phyloP scores from a whole-genome alignment of 140 eudicot genomes.

The Erigeron philadelphicus region DNA sequence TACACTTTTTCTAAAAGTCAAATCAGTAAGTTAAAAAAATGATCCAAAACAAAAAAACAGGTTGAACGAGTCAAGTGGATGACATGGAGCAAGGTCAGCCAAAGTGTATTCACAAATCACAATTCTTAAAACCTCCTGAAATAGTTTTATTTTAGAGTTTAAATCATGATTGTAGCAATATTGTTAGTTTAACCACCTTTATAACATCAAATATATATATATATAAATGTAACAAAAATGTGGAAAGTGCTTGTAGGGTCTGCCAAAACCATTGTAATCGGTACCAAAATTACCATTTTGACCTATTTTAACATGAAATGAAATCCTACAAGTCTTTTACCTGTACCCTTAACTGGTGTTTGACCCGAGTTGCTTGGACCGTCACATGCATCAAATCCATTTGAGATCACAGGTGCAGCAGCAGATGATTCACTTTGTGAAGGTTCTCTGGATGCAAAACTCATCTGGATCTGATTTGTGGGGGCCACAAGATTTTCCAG shows the following conservation, averaged over 20 bases:
- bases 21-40: not conserved
- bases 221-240: not conserved
- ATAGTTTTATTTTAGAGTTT: not conserved
- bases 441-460: conserved; percentile 49
- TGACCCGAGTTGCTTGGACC: conserved; percentile 62
- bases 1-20: not conserved
- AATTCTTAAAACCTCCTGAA: conserved; percentile 1
- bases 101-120: not conserved
- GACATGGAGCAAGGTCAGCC: not conserved
- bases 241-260: not conserved
- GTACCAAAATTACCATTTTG: not conserved
- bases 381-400: conserved; percentile 62
- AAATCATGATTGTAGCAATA: conserved; percentile 1
- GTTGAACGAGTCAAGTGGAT: not conserved
- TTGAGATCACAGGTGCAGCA: conserved; percentile 56
- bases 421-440: conserved; percentile 83
- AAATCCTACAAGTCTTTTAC: not conserved
- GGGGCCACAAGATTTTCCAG: conserved; percentile 46
- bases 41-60: too few relatives aligned
- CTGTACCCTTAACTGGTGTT: conserved; percentile 42
- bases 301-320: not conserved
- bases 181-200: not conserved
- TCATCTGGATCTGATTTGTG: conserved; percentile 42
- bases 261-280: not conserved
- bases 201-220: not conserved